Evolutionary conservation across 2,329 filamentous ascomycete genomes (phyloP), one percentile per base, ranked within the genome.

Genomic region (Aphanocladium album): DNA sequence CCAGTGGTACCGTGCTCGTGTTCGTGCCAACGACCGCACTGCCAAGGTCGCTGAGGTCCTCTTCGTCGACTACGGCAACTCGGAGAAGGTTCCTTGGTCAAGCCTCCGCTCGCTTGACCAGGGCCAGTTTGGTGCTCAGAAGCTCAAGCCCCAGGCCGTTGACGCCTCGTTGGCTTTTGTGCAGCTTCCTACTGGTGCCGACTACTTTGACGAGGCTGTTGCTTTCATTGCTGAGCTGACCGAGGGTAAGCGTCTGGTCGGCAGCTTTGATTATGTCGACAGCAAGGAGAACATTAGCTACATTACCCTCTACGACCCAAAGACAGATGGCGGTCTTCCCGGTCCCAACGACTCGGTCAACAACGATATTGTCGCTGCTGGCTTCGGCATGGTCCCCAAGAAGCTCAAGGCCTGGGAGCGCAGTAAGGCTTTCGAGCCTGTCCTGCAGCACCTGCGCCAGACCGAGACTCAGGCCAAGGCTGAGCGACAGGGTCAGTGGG

Each of bases 41-140:
- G 88, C 88, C 69, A 91, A 95, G 82, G 86, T 90, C 68, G 89
- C 92, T 25, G 95, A 99, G 75, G 89, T 99, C 27, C 79, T 96
- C 50, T 99, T 96, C 76, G 86, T 99, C 64, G 95, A 99, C 79
- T 99, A 96, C 75, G 95, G 95, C 68, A 99, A 99, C 82, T 89
- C 85, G 60, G 95, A 99, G 76, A 89, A 87, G 71, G 81, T 96
- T 61, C 85, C 93, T 0, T 99, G 93, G 92, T 83, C 86, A 25
- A 83, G 85, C 66, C 85, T 99, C 47, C 89, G 95, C 30, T 82
- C 91, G n/a, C 83, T 99, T 53, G 84, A 87, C 55, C 86, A 91
- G 71, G 76, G 85, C 17, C 88, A 93, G 68, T 99, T 98, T 80
- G 85, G 85, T 46, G 79, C 84, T 5, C 85, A 91, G 73, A 93